Base-by-base conservation (phyloP, 257 asterid species). In the Primulina huaijiensis region DNA sequence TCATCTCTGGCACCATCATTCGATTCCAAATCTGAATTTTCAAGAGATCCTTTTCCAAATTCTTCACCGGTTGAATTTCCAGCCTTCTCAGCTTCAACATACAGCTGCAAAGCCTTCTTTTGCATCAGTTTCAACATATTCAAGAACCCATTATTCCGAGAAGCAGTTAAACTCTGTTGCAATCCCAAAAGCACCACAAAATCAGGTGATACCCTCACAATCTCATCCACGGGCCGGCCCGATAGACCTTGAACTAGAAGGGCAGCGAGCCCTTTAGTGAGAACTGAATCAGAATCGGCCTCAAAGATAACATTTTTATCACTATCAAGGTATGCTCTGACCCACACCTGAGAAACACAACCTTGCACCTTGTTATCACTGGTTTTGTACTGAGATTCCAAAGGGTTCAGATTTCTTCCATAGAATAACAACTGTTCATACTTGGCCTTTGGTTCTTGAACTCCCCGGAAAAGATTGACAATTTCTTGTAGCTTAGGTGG, bases 121-220 rank as follows among this genome's bases (percentile, higher is more conserved):
- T 92, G 91, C 96, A 92, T 92, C 82, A 92, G 58, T 69, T 88
- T 84, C 82, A 92, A 77, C 96, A 90, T 92, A 85, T 91, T 91
- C 90, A 89, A 85, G 81, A 91, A 89, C 64, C 96, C 96, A 79
- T 89, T 89, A 76, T 87, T 89, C 83, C 95, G 82, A 53, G 95
- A 86, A 68, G 91, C 90, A 27, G 92, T 89, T 70, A 87, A 74
- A 60, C 92, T 87, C 70, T 87, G 92, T 50, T 91, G 89, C 83
- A 91, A 70, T 50, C 97, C 97, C 67, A 91, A 77, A 71, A 84
- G 95, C 75, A 79, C 75, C 55, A 21, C 91, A 71, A 91, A 91
- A 84, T 91, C 91, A 58, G 96, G 97, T 5, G 92, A 81, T 11
- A 89, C 91, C 82, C 82, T 77, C 16, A 87, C 72, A 77, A 91